Evolutionary conservation across 2,329 filamentous ascomycete species (phyloP).

Genomic region (Elsinoe ampelina): DNA sequence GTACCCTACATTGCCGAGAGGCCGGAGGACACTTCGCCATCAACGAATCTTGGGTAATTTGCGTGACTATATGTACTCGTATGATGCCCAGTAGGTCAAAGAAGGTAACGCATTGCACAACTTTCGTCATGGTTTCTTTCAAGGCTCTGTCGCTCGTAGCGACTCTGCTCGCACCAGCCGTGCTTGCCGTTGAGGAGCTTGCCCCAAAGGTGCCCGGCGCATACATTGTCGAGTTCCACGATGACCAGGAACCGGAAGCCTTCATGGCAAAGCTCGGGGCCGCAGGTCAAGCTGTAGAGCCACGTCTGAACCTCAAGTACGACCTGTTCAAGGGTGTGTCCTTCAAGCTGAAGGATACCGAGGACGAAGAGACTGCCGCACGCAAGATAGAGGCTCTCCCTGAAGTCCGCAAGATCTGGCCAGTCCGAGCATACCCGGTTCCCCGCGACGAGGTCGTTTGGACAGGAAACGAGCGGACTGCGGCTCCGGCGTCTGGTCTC

Average conservation of each 20-base stretch:
- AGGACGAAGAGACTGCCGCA: slow-evolving; percentile 17
- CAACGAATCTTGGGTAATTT: background rate
- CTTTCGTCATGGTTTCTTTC: slow-evolving; percentile 1
- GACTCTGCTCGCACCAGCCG: background rate
- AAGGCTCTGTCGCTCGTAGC: background rate
- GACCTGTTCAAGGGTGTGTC: slow-evolving; percentile 20
- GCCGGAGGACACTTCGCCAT: background rate
- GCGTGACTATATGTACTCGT: background rate
- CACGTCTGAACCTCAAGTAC: slow-evolving; percentile 19
- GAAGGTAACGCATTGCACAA: background rate
- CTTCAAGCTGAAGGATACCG: slow-evolving; percentile 18
- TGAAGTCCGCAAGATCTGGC: slow-evolving; percentile 20
- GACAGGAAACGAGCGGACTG: slow-evolving; percentile 15
- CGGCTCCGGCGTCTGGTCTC: slow-evolving; percentile 13
- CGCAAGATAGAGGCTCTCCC: slow-evolving; percentile 19
- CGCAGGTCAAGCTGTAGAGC: slow-evolving; percentile 17
- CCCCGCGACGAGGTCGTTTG: slow-evolving; percentile 18
- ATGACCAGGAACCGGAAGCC: slow-evolving; percentile 12
- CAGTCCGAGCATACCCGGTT: slow-evolving; percentile 19
- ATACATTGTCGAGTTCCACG: slow-evolving; percentile 20
- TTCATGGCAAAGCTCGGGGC: slow-evolving; percentile 15
- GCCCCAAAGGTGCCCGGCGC: slow-evolving; percentile 18
- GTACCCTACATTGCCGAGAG: slow-evolving; percentile 1
- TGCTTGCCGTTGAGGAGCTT: background rate
- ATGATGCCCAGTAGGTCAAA: background rate